Conservation (phyloP, 2,329 filamentous ascomycete species). For the Aspergillus alliaceus region DNA sequence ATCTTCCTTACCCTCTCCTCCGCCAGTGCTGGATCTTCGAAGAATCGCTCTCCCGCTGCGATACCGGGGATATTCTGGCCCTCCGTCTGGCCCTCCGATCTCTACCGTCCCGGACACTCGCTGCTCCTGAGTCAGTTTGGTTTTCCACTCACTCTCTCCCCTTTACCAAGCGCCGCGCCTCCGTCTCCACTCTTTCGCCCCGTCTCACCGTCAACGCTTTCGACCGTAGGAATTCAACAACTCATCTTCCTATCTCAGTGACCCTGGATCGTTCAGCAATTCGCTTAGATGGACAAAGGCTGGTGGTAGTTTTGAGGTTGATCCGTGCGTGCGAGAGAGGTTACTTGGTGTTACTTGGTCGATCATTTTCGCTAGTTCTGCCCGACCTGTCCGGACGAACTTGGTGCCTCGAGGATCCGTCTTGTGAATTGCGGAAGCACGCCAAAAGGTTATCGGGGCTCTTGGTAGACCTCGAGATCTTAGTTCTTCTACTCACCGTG, state of each 20-base stretch:
- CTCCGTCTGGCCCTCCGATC: background rate
- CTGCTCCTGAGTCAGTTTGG: background rate
- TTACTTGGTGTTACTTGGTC: constrained; percentile 2
- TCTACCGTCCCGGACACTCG: background rate
- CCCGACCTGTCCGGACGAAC: background rate
- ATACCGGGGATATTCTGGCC: no score
- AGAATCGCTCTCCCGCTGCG: background rate
- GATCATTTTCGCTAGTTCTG: constrained; percentile 1
- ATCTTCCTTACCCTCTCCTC: background rate
- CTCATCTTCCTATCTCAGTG: background rate
- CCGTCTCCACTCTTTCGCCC: constrained; percentile 3
- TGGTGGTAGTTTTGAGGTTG: constrained; percentile 8
- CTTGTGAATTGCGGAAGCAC: constrained; percentile 1
- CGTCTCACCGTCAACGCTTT: background rate
- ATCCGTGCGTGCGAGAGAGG: constrained; percentile 9
- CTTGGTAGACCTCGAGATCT: constrained; percentile 10
- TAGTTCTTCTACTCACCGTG: constrained; percentile 1
- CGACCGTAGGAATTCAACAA: background rate
- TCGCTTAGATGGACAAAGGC: constrained; percentile 9
- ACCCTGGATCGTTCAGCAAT: background rate
- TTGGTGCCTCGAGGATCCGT: background rate
- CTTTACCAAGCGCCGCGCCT: constrained; percentile 6
- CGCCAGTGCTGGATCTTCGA: background rate
- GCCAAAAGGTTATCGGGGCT: constrained; percentile 7
- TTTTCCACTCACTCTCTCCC: constrained; percentile 2